Evolutionary conservation across 257 asterid genomes (phyloP).

Genomic region (Lantana camara): DNA sequence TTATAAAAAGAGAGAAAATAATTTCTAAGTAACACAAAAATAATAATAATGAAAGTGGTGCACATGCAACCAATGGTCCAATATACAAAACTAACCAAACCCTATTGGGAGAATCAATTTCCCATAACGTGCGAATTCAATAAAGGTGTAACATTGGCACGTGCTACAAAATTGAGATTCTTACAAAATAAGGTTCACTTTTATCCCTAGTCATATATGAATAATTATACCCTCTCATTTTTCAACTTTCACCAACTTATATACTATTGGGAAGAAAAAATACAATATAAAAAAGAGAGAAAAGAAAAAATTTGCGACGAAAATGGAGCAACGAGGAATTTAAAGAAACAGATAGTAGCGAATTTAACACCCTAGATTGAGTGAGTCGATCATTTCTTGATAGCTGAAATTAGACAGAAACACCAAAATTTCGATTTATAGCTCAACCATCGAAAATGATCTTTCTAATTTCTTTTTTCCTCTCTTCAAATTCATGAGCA

Average conservation of each 20-base stretch:
- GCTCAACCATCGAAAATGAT: too few relatives aligned
- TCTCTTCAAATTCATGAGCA: too few relatives aligned
- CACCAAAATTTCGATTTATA: too few relatives aligned
- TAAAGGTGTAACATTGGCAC: conserved; percentile 24
- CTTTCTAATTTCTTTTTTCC: too few relatives aligned
- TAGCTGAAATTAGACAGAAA: too few relatives aligned
- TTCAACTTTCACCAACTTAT: background rate
- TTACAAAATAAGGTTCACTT: conserved; percentile 16
- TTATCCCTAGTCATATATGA: background rate
- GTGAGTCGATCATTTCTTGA: too few relatives aligned
- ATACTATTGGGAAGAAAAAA: background rate
- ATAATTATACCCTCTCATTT: background rate
- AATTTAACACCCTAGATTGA: too few relatives aligned
- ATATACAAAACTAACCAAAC: background rate
- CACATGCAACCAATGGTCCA: background rate
- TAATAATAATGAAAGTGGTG: background rate
- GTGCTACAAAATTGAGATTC: conserved; percentile 12
- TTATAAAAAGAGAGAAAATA: background rate
- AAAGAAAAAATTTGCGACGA: too few relatives aligned
- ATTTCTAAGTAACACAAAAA: background rate
- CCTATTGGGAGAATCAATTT: background rate
- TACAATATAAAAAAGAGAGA: background rate
- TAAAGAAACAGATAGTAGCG: too few relatives aligned
- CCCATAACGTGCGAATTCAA: conserved; percentile 13
- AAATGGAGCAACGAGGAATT: too few relatives aligned